A percentile compares a stretch with the other conserved stretches of the same genome.
Evolutionary conservation across 768 basidiomycete species (phyloP).

Genomic region (Daedaleopsis sinensis): DNA sequence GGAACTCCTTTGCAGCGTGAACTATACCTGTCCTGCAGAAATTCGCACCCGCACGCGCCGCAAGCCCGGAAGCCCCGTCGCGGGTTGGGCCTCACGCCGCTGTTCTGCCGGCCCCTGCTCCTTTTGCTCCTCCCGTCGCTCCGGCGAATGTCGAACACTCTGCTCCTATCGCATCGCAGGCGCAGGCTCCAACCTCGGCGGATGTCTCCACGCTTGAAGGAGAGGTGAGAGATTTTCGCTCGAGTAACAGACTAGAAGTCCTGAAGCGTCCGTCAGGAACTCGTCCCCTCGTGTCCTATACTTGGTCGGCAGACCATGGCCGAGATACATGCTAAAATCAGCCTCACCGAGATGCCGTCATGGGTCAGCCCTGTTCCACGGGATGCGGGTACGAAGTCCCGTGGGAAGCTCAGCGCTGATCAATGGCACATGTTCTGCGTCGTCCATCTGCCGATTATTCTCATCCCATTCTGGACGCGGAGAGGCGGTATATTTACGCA

Average conservation of each 20-base stretch:
- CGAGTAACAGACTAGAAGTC: too few species aligned
- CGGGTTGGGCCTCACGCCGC: too few species aligned
- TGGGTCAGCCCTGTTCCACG: constrained; percentile 20
- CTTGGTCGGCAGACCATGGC: neutral
- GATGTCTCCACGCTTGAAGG: neutral
- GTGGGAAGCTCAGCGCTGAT: constrained; percentile 28
- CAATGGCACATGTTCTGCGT: constrained; percentile 38
- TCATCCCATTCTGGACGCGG: constrained; percentile 39
- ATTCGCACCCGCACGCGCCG: too few species aligned
- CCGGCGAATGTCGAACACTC: too few species aligned
- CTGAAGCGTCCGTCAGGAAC: neutral
- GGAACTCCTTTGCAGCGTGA: too few species aligned
- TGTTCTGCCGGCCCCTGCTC: too few species aligned
- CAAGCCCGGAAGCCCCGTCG: too few species aligned
- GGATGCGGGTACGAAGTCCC: constrained; percentile 12
- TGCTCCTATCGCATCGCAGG: too few species aligned
- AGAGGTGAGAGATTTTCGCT: neutral
- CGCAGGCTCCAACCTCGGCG: too few species aligned
- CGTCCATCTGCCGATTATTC: constrained; percentile 39
- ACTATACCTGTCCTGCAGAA: too few species aligned
- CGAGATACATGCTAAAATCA: constrained; percentile 1
- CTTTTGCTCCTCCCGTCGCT: too few species aligned
- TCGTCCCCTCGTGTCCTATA: neutral
- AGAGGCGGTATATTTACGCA: constrained; percentile 1
- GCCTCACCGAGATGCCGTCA: constrained; percentile 11